Percentiles rank a stretch among this genome's conserved stretches.
phyloP scores from a whole-genome alignment of 495 filamentous ascomycete genomes.

The Letharia columbiana region DNA sequence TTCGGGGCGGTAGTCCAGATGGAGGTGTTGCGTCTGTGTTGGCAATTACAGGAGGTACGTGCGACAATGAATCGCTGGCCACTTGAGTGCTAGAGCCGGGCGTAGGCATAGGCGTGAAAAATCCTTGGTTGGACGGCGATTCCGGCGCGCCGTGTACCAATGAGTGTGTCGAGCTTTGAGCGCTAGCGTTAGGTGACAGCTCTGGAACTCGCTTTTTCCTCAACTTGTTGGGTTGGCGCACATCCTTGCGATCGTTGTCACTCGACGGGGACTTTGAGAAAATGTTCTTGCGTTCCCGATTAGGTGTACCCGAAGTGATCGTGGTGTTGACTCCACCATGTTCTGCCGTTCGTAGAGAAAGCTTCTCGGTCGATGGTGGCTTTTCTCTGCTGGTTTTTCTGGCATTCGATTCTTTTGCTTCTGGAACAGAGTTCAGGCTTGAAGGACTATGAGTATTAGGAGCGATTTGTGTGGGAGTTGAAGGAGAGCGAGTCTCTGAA shows the following conservation, averaged over 20 bases:
- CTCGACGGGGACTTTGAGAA: constrained; percentile 59
- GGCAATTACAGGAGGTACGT: constrained; percentile 17
- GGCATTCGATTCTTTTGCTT: constrained; percentile 7
- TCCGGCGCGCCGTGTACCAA: constrained; percentile 40
- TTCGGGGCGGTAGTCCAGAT: constrained; percentile 24
- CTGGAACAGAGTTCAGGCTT: constrained; percentile 12
- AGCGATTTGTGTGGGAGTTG: constrained; percentile 1
- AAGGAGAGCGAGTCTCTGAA: constrained; percentile 10
- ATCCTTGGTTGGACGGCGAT: constrained; percentile 27
- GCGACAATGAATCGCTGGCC: constrained; percentile 24
- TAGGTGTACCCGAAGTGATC: constrained; percentile 50
- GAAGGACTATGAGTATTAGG: constrained; percentile 17
- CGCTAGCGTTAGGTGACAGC: constrained; percentile 61
- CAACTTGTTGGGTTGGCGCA: constrained; percentile 70
- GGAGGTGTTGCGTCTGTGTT: constrained; percentile 24
- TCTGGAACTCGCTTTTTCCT: constrained; percentile 71
- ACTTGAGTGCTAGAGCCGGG: constrained; percentile 22
- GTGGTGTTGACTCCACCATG: constrained; percentile 29
- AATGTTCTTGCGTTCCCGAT: constrained; percentile 58
- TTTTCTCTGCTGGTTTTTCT: constrained; percentile 27
- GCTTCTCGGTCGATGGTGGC: constrained; percentile 18
- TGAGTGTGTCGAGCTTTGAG: constrained; percentile 76
- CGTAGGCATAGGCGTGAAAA: constrained; percentile 23
- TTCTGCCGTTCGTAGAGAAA: constrained; percentile 37
- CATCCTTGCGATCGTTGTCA: constrained; percentile 49